Percentiles rank a stretch among this genome's conserved stretches.
phyloP scores from a whole-genome alignment of 192 early-diverging fungal species.

The Backusella macrospora region DNA sequence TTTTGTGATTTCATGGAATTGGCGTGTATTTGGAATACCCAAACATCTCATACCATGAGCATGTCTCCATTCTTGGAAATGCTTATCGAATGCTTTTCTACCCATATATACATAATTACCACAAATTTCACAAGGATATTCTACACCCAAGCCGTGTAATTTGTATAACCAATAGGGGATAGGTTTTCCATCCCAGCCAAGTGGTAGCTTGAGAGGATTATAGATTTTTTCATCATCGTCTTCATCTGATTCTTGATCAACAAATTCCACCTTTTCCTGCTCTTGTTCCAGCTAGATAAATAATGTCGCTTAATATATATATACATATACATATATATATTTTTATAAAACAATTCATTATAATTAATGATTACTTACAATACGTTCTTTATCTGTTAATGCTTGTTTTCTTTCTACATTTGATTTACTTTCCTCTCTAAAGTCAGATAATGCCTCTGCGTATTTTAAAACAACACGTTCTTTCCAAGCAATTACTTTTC shows the following conservation, averaged over 20 bases:
- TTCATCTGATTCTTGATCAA: conserved; percentile 62
- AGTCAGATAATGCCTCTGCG: conserved; percentile 53
- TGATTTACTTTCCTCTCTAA: conserved; percentile 77
- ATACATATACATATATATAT: neutral
- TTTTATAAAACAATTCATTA: neutral
- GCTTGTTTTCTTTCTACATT: conserved; percentile 93
- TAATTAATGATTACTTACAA: conserved; percentile 44
- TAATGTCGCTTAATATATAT: neutral
- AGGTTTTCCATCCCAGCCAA: conserved; percentile 98
- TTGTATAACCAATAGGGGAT: conserved; percentile 99
- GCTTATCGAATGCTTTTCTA: conserved; percentile 93
- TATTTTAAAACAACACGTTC: conserved; percentile 68
- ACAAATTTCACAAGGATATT: conserved; percentile 97
- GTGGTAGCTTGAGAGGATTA: conserved; percentile 93
- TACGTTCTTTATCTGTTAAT: conserved; percentile 83
- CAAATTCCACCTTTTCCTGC: conserved; percentile 69
- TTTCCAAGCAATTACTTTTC: conserved; percentile 61
- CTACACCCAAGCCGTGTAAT: conserved; percentile 92
- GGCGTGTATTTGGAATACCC: conserved; percentile 88
- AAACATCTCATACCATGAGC: conserved; percentile 92
- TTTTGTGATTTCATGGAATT: conserved; percentile 88
- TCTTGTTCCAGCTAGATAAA: conserved; percentile 61
- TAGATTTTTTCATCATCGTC: conserved; percentile 90
- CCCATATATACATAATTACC: conserved; percentile 95
- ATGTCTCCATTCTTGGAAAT: conserved; percentile 96